Percentiles rank a stretch among this genome's conserved stretches.
Conservation (phyloP, 2,329 filamentous ascomycete genomes). For the Pestalotiopsis fici region DNA sequence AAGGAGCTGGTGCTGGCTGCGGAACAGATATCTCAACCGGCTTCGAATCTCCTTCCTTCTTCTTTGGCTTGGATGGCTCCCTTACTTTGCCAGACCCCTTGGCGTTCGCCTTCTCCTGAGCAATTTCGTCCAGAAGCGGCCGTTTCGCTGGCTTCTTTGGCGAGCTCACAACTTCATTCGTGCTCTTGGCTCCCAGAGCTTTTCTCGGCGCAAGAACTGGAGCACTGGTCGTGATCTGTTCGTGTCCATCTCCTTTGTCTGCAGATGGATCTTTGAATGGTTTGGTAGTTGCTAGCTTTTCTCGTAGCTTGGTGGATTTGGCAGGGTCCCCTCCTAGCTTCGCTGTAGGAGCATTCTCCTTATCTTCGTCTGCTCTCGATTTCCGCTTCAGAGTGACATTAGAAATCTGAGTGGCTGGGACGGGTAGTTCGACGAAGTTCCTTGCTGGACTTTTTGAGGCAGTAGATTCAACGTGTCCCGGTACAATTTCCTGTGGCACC, state of each 20-base stretch:
- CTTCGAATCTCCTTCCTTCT: slow-evolving; percentile 21
- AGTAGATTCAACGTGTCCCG: slow-evolving; percentile 9
- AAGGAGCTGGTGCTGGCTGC: slow-evolving; percentile 14
- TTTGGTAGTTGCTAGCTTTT: slow-evolving; percentile 34
- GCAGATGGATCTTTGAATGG: slow-evolving; percentile 47
- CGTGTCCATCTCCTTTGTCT: slow-evolving; percentile 40
- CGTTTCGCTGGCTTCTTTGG: slow-evolving; percentile 52
- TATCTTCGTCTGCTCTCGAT: slow-evolving; percentile 55
- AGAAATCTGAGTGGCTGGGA: slow-evolving; percentile 19
- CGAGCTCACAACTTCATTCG: slow-evolving; percentile 60
- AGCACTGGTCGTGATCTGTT: slow-evolving; percentile 25
- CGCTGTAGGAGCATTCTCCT: slow-evolving; percentile 37
- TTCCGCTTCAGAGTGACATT: slow-evolving; percentile 62
- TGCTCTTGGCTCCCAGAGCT: slow-evolving; percentile 58
- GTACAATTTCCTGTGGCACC: neutral
- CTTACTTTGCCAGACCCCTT: slow-evolving; percentile 19
- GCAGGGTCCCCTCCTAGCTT: slow-evolving; percentile 19
- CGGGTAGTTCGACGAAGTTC: neutral
- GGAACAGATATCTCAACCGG: slow-evolving; percentile 29
- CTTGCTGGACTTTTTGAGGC: slow-evolving; percentile 7
- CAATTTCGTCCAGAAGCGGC: slow-evolving; percentile 34
- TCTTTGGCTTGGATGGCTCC: slow-evolving; percentile 16
- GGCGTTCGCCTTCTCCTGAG: slow-evolving; percentile 39
- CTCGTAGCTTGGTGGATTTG: slow-evolving; percentile 28
- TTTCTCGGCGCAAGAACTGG: slow-evolving; percentile 37